Conservation (phyloP, 2,329 filamentous ascomycete species). For the Laburnicola sp. region DNA sequence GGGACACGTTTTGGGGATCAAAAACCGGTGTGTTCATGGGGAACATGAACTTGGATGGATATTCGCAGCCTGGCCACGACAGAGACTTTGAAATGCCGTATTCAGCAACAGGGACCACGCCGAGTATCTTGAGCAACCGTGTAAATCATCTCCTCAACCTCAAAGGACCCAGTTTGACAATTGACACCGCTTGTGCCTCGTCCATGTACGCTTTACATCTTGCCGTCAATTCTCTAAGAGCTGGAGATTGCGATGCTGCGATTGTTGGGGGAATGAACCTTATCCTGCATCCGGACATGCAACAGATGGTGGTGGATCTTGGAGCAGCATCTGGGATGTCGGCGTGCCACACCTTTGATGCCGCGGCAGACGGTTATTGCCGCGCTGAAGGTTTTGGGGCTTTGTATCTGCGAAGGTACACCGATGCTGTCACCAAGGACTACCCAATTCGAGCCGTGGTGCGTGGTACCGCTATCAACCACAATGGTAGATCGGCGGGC, state of each 20-base stretch:
- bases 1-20: conserved; percentile 27
- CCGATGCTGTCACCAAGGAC: conserved; percentile 8
- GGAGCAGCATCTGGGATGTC: conserved; percentile 24
- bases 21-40: conserved; percentile 29
- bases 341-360: conserved; percentile 25
- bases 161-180: conserved; percentile 26
- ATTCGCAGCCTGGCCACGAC: conserved; percentile 21
- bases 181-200: conserved; percentile 34
- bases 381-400: conserved; percentile 21
- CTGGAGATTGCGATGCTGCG: conserved; percentile 26
- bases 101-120: conserved; percentile 15
- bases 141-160: conserved; percentile 36
- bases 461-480: conserved; percentile 14
- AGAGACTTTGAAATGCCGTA: conserved; percentile 17
- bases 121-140: conserved; percentile 28
- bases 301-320: conserved; percentile 17
- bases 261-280: conserved; percentile 25
- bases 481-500: conserved; percentile 19
- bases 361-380: conserved; percentile 21
- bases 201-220: conserved; percentile 31
- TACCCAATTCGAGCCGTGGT: conserved; percentile 25
- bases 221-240: conserved; percentile 19
- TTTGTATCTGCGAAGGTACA: conserved; percentile 17
- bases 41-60: conserved; percentile 21
- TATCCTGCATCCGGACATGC: conserved; percentile 14